A percentile compares a stretch with the other conserved stretches of the same genome.
Evolutionary conservation across 2,329 filamentous ascomycete species (phyloP).

Genomic region (Eurotiales sp.): DNA sequence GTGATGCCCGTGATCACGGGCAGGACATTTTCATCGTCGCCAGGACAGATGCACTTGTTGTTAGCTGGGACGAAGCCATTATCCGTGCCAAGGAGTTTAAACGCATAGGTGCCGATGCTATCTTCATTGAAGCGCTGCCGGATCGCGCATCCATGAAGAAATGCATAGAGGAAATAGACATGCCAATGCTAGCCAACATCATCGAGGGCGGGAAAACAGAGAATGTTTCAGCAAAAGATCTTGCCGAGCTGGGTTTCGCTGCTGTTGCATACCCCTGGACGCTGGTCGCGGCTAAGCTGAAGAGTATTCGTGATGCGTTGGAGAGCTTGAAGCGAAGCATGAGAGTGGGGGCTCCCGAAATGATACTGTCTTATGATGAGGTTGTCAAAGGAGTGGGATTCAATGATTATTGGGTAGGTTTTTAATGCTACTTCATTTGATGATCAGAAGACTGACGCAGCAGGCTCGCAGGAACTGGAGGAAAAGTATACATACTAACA

Average conservation of each 20-base stretch:
- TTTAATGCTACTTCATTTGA: too few relatives aligned
- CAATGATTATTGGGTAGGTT: slow-evolving; percentile 39
- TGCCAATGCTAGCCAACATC: slow-evolving; percentile 43
- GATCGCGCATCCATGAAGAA: slow-evolving; percentile 35
- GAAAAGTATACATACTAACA: slow-evolving; percentile 6
- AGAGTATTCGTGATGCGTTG: slow-evolving; percentile 23
- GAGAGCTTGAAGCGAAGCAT: slow-evolving; percentile 42
- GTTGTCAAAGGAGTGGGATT: slow-evolving; percentile 48
- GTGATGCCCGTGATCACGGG: slow-evolving; percentile 23
- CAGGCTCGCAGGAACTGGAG: slow-evolving; percentile 3
- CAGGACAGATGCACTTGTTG: slow-evolving; percentile 26
- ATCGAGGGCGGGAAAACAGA: slow-evolving; percentile 43
- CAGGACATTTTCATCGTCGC: slow-evolving; percentile 33
- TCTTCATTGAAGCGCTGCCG: slow-evolving; percentile 41
- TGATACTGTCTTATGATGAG: slow-evolving; percentile 42
- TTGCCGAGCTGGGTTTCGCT: slow-evolving; percentile 36
- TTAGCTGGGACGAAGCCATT: slow-evolving; percentile 37
- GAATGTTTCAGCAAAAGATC: slow-evolving; percentile 35
- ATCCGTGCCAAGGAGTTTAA: slow-evolving; percentile 36
- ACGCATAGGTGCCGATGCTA: slow-evolving; percentile 39
- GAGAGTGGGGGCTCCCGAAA: slow-evolving; percentile 39
- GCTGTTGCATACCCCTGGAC: slow-evolving; percentile 15
- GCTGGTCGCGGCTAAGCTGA: slow-evolving; percentile 11
- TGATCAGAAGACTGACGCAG: too few relatives aligned
- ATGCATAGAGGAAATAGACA: slow-evolving; percentile 33